Base-by-base conservation (phyloP, 1,284 basidiomycete species). In the Malassezia restricta region DNA sequence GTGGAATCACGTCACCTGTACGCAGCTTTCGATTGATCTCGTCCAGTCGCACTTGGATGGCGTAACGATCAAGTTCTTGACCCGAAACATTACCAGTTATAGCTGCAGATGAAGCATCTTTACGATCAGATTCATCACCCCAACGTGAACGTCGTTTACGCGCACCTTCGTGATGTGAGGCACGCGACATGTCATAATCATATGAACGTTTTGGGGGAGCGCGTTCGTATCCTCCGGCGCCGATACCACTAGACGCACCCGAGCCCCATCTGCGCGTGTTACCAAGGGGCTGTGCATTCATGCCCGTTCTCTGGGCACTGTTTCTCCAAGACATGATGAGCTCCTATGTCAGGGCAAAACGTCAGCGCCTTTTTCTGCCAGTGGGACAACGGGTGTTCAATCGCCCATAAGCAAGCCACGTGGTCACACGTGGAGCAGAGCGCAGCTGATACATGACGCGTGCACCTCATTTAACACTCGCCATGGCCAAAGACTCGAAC, bases 1-100 rank as follows among this genome's bases (percentile, higher is more conserved):
- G 89, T 39, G 94, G 94, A 47, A 98, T 82, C 61, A 90, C 90
- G 68, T 96, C 89, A 62, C 94, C 95, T 51, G 89, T 78, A 48
- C 88, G 79, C 28, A 99, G 79, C 76, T 95, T 95, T 65, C 87
- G 82, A 64, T 90, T 89, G 72, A 99, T 96, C 77, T 99, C 94
- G 75, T 98, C 94, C 50, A 99, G 78, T 52, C 94, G 63, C 5
- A 73, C 68, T 35, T 66, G 64, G 44, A 68, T 62, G n/a, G 70
- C 70, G 43, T 73, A 71, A 43, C 67, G 62, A 51, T 73, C 70
- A 14, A 73, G 61, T 28, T 71, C 68, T 12, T 62, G 50, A 14
- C 61, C 57, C 3, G 60, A 62, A 17, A 73, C 66, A 40, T 63
- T 61, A 37, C 61, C 59, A 17, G 57, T 49, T 41, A 73, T 65